Conservation (phyloP, 2,329 filamentous ascomycete genomes). For the Penicillium sp. region DNA sequence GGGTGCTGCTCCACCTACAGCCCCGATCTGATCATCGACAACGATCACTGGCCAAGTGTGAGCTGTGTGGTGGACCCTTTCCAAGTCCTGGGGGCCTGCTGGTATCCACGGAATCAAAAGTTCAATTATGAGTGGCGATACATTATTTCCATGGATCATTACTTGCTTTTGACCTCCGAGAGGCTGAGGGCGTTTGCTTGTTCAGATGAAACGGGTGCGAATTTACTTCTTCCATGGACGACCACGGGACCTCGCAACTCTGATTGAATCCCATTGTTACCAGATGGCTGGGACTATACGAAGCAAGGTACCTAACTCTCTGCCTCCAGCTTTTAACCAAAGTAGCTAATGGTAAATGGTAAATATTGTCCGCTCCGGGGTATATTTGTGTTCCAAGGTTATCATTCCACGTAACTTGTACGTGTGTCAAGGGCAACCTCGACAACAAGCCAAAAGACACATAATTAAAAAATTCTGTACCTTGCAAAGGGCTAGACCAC, state of each 20-base stretch:
- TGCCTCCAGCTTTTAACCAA: background rate
- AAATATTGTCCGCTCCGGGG: background rate
- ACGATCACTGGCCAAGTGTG: constrained; percentile 10
- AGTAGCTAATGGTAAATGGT: background rate
- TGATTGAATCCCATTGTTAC: background rate
- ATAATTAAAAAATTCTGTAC: too few species aligned
- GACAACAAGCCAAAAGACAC: too few species aligned
- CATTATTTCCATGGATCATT: background rate
- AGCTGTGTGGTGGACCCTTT: constrained; percentile 4
- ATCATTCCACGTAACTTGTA: too few species aligned
- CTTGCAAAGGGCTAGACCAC: background rate
- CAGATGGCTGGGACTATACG: background rate
- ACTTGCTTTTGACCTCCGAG: background rate
- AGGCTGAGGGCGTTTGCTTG: background rate
- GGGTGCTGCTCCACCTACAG: constrained; percentile 12
- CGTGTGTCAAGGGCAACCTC: too few species aligned
- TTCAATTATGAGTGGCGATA: constrained; percentile 1
- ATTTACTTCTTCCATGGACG: background rate
- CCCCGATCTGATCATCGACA: background rate
- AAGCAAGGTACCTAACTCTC: background rate
- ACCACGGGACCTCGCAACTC: background rate
- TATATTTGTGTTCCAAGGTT: background rate
- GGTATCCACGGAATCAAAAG: background rate
- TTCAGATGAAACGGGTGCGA: background rate
- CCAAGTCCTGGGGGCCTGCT: background rate